These are phyloP conservation scores for Thalassiosira sp. DNA, from an alignment of 352 stramenopile species.

Conservation along the genomic window DNA sequence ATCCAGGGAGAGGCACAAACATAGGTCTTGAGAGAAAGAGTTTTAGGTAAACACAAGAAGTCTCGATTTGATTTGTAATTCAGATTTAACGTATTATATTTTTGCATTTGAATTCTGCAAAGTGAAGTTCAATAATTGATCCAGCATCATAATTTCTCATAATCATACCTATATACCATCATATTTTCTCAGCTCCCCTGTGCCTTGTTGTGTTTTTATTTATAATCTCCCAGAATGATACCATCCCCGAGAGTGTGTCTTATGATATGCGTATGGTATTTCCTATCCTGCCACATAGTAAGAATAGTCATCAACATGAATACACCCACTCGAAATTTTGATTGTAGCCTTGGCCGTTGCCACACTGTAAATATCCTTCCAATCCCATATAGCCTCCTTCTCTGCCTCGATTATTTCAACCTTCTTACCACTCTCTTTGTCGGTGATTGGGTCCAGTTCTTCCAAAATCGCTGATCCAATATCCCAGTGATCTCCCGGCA, in stretches of 20 bases:
- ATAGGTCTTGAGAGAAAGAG: neutral
- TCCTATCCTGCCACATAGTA: slow-evolving; percentile 7
- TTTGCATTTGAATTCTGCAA: slow-evolving; percentile 3
- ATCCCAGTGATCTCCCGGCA: slow-evolving; percentile 29
- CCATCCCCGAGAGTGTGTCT: neutral
- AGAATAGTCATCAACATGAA: slow-evolving; percentile 39
- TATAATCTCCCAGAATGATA: neutral
- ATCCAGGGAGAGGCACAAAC: neutral
- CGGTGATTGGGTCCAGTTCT: slow-evolving; percentile 13
- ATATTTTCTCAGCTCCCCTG: neutral
- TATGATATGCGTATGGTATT: neutral
- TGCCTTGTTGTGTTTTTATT: neutral
- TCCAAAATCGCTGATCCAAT: slow-evolving; percentile 24
- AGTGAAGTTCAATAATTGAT: neutral
- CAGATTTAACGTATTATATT: slow-evolving; percentile 4
- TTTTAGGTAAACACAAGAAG: too few species aligned
- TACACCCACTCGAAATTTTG: slow-evolving; percentile 24
- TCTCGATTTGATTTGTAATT: neutral
- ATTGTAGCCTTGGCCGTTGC: slow-evolving; percentile 26
- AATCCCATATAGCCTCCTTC: slow-evolving; percentile 41
- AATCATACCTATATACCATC: too few species aligned
- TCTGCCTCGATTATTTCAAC: slow-evolving; percentile 11
- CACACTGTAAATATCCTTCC: slow-evolving; percentile 34
- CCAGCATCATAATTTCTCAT: neutral
- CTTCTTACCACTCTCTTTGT: slow-evolving; percentile 9